phyloP scores from a whole-genome alignment of 495 filamentous ascomycete genomes.

The Cairneyella variabilis region DNA sequence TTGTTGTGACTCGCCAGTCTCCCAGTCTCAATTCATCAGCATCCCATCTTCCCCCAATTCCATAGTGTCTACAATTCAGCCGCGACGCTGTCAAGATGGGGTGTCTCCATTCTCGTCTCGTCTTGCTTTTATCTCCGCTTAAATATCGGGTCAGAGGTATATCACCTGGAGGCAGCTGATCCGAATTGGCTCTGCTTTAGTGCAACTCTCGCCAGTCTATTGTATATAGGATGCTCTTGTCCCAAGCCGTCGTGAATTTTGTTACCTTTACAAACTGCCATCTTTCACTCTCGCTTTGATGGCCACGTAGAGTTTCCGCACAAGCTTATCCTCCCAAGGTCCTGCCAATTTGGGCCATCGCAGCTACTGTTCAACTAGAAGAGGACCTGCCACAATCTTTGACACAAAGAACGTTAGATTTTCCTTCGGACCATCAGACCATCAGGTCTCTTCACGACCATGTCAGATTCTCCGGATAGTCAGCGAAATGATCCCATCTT shows the following conservation, averaged over 20 bases:
- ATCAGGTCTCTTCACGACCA: too few species aligned
- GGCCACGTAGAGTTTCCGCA: neutral
- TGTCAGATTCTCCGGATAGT: constrained; percentile 19
- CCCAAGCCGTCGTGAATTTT: neutral
- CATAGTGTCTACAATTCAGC: constrained; percentile 22
- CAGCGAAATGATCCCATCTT: constrained; percentile 16
- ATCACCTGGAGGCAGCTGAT: constrained; percentile 24
- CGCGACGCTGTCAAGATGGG: constrained; percentile 11
- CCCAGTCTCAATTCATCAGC: constrained; percentile 22
- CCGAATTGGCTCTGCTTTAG: constrained; percentile 3
- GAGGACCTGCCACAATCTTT: neutral
- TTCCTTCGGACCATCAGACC: too few species aligned
- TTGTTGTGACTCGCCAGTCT: constrained; percentile 3
- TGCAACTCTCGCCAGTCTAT: neutral
- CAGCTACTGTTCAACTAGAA: neutral
- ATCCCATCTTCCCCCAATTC: constrained; percentile 9
- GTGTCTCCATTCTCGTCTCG: constrained; percentile 15
- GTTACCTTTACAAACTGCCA: neutral
- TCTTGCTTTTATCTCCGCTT: constrained; percentile 16
- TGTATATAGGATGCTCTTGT: constrained; percentile 13
- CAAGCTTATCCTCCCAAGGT: neutral
- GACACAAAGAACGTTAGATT: neutral
- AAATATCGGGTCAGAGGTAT: constrained; percentile 22
- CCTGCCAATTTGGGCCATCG: too few species aligned
- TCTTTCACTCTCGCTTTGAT: constrained; percentile 1